A percentile compares a stretch with the other conserved stretches of the same genome.
Evolutionary conservation across 2,329 filamentous ascomycete species (phyloP).

Genomic region (Elsinoe fawcettii): DNA sequence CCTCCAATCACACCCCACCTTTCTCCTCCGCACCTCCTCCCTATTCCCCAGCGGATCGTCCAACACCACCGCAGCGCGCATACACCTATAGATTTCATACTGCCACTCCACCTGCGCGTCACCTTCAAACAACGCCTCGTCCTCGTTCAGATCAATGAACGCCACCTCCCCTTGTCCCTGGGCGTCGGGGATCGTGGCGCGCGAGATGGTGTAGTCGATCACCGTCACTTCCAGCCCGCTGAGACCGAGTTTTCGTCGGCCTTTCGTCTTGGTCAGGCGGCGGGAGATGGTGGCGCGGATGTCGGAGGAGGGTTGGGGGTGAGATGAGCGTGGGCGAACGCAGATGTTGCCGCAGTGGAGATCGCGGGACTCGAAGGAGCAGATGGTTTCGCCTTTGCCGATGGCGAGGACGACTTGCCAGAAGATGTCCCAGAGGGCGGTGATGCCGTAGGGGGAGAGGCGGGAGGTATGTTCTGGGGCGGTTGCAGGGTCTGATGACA

Average conservation of each 20-base stretch:
- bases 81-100: conserved; percentile 50
- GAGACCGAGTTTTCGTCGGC: conserved; percentile 39
- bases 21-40: conserved; percentile 27
- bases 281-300: not conserved
- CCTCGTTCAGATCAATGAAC: conserved; percentile 40
- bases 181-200: conserved; percentile 42
- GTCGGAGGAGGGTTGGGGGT: not conserved
- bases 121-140: conserved; percentile 39
- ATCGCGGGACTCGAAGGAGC: conserved; percentile 58
- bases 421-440: conserved; percentile 54
- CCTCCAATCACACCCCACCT: conserved; percentile 38
- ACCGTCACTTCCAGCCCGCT: conserved; percentile 54
- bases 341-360: conserved; percentile 61
- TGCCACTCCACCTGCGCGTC: conserved; percentile 44
- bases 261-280: not conserved
- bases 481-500: not conserved
- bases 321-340: conserved; percentile 28
- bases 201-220: conserved; percentile 61
- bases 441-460: conserved; percentile 24
- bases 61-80: conserved; percentile 35
- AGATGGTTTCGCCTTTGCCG: conserved; percentile 53
- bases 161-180: conserved; percentile 29
- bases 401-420: conserved; percentile 58
- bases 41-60: conserved; percentile 35
- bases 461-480: not conserved